Evolutionary conservation across 1,284 basidiomycete genomes (phyloP).

Genomic region (Ustilago cynodontis): DNA sequence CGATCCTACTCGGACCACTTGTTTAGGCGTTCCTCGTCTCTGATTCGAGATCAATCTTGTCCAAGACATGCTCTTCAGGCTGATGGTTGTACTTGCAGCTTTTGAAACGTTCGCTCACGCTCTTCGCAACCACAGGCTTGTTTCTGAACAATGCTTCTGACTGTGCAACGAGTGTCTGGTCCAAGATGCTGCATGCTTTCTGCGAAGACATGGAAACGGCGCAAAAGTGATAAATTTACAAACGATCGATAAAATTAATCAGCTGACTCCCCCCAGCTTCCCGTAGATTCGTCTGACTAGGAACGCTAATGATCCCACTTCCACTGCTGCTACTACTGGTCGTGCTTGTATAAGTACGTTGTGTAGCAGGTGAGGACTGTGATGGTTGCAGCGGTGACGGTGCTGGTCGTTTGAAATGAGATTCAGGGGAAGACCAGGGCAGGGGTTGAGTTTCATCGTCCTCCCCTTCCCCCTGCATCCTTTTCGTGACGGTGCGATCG

Average conservation of each 20-base stretch:
- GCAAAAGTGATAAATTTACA: constrained; percentile 7
- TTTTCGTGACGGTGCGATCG: background rate
- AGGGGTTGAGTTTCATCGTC: constrained; percentile 36
- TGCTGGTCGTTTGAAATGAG: constrained; percentile 2
- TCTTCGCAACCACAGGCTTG: background rate
- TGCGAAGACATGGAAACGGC: no score
- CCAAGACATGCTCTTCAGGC: no score
- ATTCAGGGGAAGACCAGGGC: constrained; percentile 17
- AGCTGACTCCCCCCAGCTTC: constrained; percentile 17
- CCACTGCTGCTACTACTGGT: constrained; percentile 8
- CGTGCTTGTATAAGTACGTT: constrained; percentile 2
- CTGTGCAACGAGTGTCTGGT: no score
- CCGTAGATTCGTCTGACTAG: constrained; percentile 13
- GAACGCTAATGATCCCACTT: constrained; percentile 17
- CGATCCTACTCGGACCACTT: constrained; percentile 49
- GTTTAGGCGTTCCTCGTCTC: constrained; percentile 11
- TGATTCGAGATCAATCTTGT: no score
- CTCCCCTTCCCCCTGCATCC: background rate
- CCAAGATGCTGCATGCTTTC: no score
- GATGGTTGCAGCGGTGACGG: background rate
- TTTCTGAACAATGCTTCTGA: no score
- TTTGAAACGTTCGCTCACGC: background rate
- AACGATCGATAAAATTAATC: constrained; percentile 17
- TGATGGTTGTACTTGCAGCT: no score
- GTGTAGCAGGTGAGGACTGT: constrained; percentile 6